Conservation (phyloP, 352 stramenopile genomes). For the Globisporangium echinulatum region DNA sequence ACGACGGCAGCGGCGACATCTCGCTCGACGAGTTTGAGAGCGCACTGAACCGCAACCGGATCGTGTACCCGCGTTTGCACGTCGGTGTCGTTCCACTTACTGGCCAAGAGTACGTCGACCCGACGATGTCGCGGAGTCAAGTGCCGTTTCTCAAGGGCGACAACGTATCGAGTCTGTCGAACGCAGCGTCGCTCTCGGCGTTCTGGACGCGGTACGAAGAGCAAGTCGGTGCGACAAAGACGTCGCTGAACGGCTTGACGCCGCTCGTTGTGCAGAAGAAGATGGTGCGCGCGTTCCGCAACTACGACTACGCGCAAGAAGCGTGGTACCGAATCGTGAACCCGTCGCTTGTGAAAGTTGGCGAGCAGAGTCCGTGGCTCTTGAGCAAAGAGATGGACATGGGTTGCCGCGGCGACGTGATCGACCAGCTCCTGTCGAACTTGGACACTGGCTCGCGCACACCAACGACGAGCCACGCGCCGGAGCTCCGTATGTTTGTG, state of each 20-base stretch:
- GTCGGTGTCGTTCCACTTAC: constrained; percentile 56
- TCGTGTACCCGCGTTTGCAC: constrained; percentile 64
- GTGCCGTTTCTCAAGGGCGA: constrained; percentile 57
- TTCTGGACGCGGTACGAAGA: constrained; percentile 77
- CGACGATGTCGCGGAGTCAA: constrained; percentile 49
- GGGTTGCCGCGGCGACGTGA: constrained; percentile 58
- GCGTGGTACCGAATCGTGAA: constrained; percentile 80
- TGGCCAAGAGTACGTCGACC: constrained; percentile 70
- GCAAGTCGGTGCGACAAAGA: constrained; percentile 49
- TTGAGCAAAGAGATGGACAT: constrained; percentile 81
- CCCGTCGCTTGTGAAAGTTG: constrained; percentile 56
- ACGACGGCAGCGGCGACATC: constrained; percentile 74
- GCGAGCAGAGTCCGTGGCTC: constrained; percentile 64
- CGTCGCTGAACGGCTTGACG: constrained; percentile 51
- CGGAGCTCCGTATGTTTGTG: constrained; percentile 57
- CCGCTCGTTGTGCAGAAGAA: constrained; percentile 73
- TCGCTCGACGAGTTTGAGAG: constrained; percentile 81
- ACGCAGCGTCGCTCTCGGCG: constrained; percentile 42
- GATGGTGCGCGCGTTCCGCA: constrained; percentile 82
- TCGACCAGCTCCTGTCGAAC: constrained; percentile 72
- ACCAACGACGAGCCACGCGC: neutral
- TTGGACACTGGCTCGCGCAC: constrained; percentile 25
- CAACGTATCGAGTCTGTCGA: constrained; percentile 31
- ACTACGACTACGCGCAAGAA: constrained; percentile 85
- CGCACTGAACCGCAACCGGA: constrained; percentile 60